phyloP scores from a whole-genome alignment of 768 basidiomycete genomes.

The Fibroporia radiculosa region DNA sequence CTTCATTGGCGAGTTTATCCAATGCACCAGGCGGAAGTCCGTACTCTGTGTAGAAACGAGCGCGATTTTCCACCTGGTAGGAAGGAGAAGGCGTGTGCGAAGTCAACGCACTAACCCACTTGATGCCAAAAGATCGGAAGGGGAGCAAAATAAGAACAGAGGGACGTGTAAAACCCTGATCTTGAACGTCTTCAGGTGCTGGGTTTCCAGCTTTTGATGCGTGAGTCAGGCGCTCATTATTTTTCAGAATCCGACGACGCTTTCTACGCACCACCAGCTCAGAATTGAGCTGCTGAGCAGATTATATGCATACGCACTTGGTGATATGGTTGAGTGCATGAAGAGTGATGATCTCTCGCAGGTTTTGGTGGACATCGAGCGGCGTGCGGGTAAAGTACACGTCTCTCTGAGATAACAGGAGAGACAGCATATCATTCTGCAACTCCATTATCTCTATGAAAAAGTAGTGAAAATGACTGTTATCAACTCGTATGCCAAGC shows the following conservation, averaged over 20 bases:
- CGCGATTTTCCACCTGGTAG: conserved; percentile 83
- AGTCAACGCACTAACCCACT: conserved; percentile 77
- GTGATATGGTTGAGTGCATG: conserved; percentile 86
- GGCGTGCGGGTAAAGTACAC: conserved; percentile 62
- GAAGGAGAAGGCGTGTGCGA: conserved; percentile 62
- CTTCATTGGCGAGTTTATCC: conserved; percentile 73
- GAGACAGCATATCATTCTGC: conserved; percentile 62
- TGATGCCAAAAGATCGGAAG: conserved; percentile 81
- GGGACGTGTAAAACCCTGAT: conserved; percentile 97
- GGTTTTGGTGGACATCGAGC: conserved; percentile 53
- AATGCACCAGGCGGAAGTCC: conserved; percentile 67
- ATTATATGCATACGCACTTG: conserved; percentile 48
- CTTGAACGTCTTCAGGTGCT: conserved; percentile 72
- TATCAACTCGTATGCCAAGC: no score
- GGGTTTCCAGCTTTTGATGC: conserved; percentile 49
- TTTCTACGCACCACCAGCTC: conserved; percentile 49
- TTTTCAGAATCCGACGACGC: conserved; percentile 82
- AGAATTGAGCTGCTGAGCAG: neutral
- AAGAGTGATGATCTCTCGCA: conserved; percentile 64
- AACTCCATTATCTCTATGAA: conserved; percentile 33
- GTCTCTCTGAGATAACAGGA: conserved; percentile 64
- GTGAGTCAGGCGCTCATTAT: conserved; percentile 85
- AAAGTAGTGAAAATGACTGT: no score
- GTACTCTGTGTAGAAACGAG: conserved; percentile 79
- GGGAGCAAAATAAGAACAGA: conserved; percentile 89